Base-by-base conservation (phyloP, 441 rosid genomes). In the Populus hybrid region DNA sequence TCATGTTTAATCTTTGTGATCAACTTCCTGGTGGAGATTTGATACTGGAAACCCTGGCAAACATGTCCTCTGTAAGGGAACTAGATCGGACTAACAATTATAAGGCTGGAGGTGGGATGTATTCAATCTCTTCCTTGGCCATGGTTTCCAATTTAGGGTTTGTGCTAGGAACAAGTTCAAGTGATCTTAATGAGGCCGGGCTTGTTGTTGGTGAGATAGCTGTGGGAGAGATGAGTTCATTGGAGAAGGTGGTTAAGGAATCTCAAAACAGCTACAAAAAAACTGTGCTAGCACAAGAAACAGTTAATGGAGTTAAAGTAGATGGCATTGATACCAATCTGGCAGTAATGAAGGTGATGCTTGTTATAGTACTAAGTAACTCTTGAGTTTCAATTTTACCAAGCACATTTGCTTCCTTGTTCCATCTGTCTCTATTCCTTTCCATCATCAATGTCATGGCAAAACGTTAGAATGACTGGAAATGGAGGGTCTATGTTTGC, bases 21-120 rank as follows among this genome's bases (percentile, higher is more conserved):
- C 92, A 89, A 83, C 92, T 95, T 85, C 99, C 99, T 36, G 97
- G 98, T 74, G 99, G 99, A 50, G 98, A 95, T 88, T 80, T 90
- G 83, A 86, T 95, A 74, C 87, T 91, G 9, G 95, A 95, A 83
- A 91, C 98, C 24, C 92, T 93, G 72, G 95, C 98, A 78, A 88
- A 88, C 79, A 87, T 89, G 93, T 88, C 90, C 4, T 82, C 82
- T 68, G 69, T 83, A n/a, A 88, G 88, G 86, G 92, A 83, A 72
- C 67, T 84, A 71, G 94, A 90, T 67, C 83, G 82, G 10, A 82
- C 85, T 75, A 87, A 77, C 76, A 86, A 77, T 78, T 79, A 76
- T 68, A 82, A 80, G 63, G 79, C 81, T 77, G 87, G 89, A 71
- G 87, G 83, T 77, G 89, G 87, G 75, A 85, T 89, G 90, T 82